Evolutionary conservation across 1,139 yeast genomes (phyloP).

Genomic region (Kodamaea anthophila): DNA sequence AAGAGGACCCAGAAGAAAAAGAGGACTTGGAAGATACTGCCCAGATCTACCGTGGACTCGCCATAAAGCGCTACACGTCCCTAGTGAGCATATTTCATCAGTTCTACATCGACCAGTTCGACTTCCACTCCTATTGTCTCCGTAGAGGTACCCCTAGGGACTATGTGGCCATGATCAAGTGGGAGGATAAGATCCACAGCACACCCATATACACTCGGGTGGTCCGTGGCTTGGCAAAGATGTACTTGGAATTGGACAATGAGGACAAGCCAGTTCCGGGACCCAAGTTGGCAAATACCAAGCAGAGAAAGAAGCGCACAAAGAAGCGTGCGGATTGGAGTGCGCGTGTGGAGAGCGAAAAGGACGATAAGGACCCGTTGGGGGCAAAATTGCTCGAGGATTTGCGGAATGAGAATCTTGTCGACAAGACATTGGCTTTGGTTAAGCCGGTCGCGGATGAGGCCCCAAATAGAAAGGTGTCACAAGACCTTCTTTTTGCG

Average conservation of each 20-base stretch:
- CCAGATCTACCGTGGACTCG: slow-evolving; percentile 55
- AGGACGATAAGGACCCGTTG: slow-evolving; percentile 45
- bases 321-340: slow-evolving; percentile 35
- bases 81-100: slow-evolving; percentile 63
- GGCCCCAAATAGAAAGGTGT: slow-evolving; percentile 27
- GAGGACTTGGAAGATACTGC: slow-evolving; percentile 26
- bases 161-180: slow-evolving; percentile 63
- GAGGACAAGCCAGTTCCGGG: slow-evolving; percentile 13
- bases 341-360: slow-evolving; percentile 37
- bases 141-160: slow-evolving; percentile 88
- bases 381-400: slow-evolving; percentile 36
- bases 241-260: slow-evolving; percentile 46
- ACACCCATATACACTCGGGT: slow-evolving; percentile 71
- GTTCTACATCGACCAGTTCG: slow-evolving; percentile 80
- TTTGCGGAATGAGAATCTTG: slow-evolving; percentile 21
- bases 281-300: slow-evolving; percentile 11
- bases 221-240: slow-evolving; percentile 54
- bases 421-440: slow-evolving; percentile 25
- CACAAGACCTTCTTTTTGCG: slow-evolving; percentile 36
- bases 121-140: slow-evolving; percentile 89
- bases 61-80: slow-evolving; percentile 72
- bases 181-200: slow-evolving; percentile 73
- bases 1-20: slow-evolving; percentile 16
- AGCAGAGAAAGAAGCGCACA: slow-evolving; percentile 27
- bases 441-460: slow-evolving; percentile 30